Percentiles rank a stretch among this genome's conserved stretches.
These are phyloP conservation scores for Globisporangium orthogonon DNA, from an alignment of 352 stramenopile species.

Conservation along the genomic window DNA sequence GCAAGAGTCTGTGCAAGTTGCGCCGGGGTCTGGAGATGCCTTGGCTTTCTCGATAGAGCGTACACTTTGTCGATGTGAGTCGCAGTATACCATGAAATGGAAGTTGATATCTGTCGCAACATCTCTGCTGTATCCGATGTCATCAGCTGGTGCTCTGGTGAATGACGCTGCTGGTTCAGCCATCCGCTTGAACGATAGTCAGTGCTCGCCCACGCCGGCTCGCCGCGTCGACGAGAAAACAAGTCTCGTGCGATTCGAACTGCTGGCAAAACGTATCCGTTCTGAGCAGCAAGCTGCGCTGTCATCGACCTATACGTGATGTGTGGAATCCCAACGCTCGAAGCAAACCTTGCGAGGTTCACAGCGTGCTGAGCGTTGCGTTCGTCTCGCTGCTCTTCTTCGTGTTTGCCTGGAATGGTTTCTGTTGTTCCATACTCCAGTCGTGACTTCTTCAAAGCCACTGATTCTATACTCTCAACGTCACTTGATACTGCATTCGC, in stretches of 20 bases:
- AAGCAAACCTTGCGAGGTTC: conserved; percentile 45
- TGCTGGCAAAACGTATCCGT: conserved; percentile 40
- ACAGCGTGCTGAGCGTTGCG: conserved; percentile 26
- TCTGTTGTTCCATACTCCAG: neutral
- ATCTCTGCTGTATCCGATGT: conserved; percentile 9
- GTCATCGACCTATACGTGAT: conserved; percentile 38
- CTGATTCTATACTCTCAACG: neutral
- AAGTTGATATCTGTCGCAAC: conserved; percentile 48
- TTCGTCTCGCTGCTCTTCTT: conserved; percentile 30
- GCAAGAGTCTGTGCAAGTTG: conserved; percentile 41
- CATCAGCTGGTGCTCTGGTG: neutral
- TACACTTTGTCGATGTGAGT: conserved; percentile 54
- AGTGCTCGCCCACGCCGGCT: neutral
- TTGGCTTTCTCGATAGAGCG: conserved; percentile 9
- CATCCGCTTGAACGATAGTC: neutral
- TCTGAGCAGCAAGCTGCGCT: conserved; percentile 28
- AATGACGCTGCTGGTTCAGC: neutral
- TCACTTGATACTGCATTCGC: neutral
- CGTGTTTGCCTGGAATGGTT: neutral
- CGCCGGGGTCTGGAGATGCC: conserved; percentile 13
- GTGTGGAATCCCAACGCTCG: conserved; percentile 29
- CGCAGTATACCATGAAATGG: conserved; percentile 54
- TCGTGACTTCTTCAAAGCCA: neutral
- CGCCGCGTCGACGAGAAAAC: conserved; percentile 26
- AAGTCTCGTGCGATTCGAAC: conserved; percentile 50